Percentiles rank a stretch among this genome's conserved stretches.
Evolutionary conservation across 371 early-diverging fungal species (phyloP).

Genomic region (Amoeboaphelidium protococcarum): DNA sequence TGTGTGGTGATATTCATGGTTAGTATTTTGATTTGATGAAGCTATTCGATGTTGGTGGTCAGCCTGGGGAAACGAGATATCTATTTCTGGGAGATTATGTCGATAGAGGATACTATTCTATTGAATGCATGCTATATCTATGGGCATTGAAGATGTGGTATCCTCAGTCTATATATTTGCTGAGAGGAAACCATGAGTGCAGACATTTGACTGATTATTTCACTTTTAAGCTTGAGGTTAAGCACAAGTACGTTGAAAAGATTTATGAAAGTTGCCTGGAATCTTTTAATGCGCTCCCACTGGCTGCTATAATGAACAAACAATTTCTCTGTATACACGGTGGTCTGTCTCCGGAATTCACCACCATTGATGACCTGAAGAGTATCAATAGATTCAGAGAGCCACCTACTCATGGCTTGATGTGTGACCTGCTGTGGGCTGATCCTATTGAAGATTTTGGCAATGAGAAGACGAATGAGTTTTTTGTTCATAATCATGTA

Average conservation of each 20-base stretch:
- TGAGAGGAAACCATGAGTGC: slow-evolving; percentile 97
- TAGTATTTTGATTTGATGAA: slow-evolving; percentile 12
- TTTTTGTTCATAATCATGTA: slow-evolving; percentile 64
- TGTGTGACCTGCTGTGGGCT: slow-evolving; percentile 64
- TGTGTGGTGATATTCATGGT: slow-evolving; percentile 20
- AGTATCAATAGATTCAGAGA: slow-evolving; percentile 65
- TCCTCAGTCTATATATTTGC: slow-evolving; percentile 84
- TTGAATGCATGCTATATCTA: slow-evolving; percentile 82
- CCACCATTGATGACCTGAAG: slow-evolving; percentile 61
- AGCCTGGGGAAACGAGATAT: slow-evolving; percentile 13
- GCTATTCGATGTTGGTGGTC: slow-evolving; percentile 14
- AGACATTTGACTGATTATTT: slow-evolving; percentile 86
- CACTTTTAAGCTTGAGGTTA: slow-evolving; percentile 96
- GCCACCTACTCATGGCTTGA: slow-evolving; percentile 75
- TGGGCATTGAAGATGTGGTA: slow-evolving; percentile 91
- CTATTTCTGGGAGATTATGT: slow-evolving; percentile 75
- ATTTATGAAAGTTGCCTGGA: slow-evolving; percentile 94
- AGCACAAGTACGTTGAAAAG: slow-evolving; percentile 69
- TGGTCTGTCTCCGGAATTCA: slow-evolving; percentile 81
- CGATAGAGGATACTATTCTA: slow-evolving; percentile 83
- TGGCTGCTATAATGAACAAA: slow-evolving; percentile 84
- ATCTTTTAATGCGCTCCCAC: slow-evolving; percentile 90
- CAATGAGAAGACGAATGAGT: slow-evolving; percentile 44
- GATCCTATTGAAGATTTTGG: slow-evolving; percentile 42
- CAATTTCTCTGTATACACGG: slow-evolving; percentile 97